Evolutionary conservation across 2,329 filamentous ascomycete species (phyloP).

Genomic region (Massarina eburnea): DNA sequence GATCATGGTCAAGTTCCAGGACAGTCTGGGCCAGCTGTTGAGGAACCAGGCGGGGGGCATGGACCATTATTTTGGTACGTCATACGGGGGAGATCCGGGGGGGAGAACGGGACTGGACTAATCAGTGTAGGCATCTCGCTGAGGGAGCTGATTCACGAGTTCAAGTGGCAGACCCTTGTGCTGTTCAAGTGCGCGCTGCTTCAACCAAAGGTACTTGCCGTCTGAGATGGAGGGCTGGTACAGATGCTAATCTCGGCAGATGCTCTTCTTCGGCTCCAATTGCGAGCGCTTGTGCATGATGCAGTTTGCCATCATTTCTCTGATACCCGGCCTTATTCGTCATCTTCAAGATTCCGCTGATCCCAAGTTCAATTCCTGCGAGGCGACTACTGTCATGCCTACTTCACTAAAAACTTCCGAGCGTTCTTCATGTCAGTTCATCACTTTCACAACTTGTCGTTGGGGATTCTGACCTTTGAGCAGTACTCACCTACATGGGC

Average conservation of each 20-base stretch:
- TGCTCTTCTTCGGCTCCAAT: conserved; percentile 97
- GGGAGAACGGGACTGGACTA: conserved; percentile 9
- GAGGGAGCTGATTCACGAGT: conserved; percentile 89
- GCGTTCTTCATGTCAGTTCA: conserved; percentile 67
- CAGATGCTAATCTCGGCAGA: conserved; percentile 56
- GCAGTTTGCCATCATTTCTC: conserved; percentile 92
- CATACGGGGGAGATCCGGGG: background rate
- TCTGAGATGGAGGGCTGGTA: too few species aligned
- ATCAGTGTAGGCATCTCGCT: conserved; percentile 63
- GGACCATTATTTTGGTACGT: conserved; percentile 82
- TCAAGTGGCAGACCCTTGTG: conserved; percentile 90
- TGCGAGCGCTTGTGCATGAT: conserved; percentile 97
- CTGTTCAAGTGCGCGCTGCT: conserved; percentile 91
- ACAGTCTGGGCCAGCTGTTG: conserved; percentile 71
- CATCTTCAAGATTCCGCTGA: conserved; percentile 94
- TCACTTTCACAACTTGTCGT: background rate
- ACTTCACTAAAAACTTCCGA: conserved; percentile 91
- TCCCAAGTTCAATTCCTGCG: conserved; percentile 84
- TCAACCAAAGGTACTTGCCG: conserved; percentile 77
- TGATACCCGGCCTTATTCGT: conserved; percentile 89
- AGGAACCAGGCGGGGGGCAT: conserved; percentile 60
- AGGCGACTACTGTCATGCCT: conserved; percentile 71
- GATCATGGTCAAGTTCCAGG: conserved; percentile 86
- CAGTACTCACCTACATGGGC: conserved; percentile 88
- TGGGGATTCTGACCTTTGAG: conserved; percentile 24